phyloP scores from a whole-genome alignment of 148 eudicot species.

The Cornus kousa region DNA sequence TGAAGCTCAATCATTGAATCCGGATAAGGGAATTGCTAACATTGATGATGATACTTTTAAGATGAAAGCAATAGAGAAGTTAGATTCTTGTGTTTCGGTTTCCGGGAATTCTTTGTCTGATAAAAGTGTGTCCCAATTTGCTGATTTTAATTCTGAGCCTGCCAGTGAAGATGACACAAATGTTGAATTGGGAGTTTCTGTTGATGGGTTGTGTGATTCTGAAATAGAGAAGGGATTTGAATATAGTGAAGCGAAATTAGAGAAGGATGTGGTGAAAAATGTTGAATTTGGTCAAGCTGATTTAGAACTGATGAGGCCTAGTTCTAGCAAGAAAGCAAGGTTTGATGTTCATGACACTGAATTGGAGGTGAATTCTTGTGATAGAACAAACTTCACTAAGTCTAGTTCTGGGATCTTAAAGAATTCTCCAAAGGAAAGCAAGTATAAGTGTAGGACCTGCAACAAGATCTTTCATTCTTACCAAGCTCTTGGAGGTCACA shows the following conservation, averaged over 20 bases:
- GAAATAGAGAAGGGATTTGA: slow-evolving; percentile 12
- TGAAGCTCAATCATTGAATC: slow-evolving; percentile 7
- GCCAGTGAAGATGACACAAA: not conserved
- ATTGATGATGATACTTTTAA: slow-evolving; percentile 19
- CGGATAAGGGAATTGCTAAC: not conserved
- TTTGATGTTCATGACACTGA: slow-evolving; percentile 27
- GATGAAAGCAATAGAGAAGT: slow-evolving; percentile 14
- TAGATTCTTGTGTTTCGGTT: slow-evolving; percentile 46
- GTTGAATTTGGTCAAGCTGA: slow-evolving; percentile 11
- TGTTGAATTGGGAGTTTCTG: slow-evolving; percentile 23
- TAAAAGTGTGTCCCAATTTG: slow-evolving; percentile 16
- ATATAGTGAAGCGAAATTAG: not conserved
- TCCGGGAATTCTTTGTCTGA: slow-evolving; percentile 27
- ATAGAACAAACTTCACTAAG: slow-evolving; percentile 17
- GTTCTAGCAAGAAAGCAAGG: slow-evolving; percentile 21
- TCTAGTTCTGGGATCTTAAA: slow-evolving; percentile 9
- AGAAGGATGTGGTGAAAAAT: slow-evolving; percentile 21
- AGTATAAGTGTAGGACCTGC: slow-evolving; percentile 26
- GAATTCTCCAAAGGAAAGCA: not conserved
- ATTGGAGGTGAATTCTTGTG: slow-evolving; percentile 17
- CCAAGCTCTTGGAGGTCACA: slow-evolving; percentile 38
- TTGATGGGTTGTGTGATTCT: slow-evolving; percentile 20
- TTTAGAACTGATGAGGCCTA: not conserved
- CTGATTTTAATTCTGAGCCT: slow-evolving; percentile 20
- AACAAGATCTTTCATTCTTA: slow-evolving; percentile 27